Evolutionary conservation across 2,329 filamentous ascomycete species (phyloP).

Genomic region (Fusarium poae): DNA sequence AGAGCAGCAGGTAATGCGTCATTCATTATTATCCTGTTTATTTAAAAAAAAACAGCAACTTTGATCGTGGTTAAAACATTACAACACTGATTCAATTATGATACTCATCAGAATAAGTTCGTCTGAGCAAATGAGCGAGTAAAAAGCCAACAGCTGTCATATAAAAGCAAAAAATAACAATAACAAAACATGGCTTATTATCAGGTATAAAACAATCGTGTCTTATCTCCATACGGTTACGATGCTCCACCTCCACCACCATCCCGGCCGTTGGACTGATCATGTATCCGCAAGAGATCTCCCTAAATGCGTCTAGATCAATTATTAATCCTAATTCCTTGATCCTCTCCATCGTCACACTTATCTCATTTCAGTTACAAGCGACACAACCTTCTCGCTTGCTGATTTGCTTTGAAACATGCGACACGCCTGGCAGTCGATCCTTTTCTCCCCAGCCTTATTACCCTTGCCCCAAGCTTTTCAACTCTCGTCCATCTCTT

Average conservation of each 20-base stretch:
- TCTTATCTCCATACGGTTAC: conserved; percentile 17
- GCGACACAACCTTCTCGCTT: conserved; percentile 25
- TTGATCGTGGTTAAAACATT: conserved; percentile 11
- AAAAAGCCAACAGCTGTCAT: conserved; percentile 10
- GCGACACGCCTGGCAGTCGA: conserved; percentile 8
- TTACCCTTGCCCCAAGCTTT: background rate
- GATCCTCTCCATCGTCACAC: conserved; percentile 36
- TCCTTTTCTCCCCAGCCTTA: background rate
- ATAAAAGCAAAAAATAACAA: background rate
- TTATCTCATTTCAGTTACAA: conserved; percentile 40
- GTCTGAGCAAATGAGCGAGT: background rate
- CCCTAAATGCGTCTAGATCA: conserved; percentile 25
- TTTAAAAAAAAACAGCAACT: conserved; percentile 8
- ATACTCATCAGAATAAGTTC: background rate
- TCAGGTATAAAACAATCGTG: conserved; percentile 19
- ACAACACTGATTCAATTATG: conserved; percentile 1
- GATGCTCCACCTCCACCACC: conserved; percentile 40
- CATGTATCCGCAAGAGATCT: conserved; percentile 36
- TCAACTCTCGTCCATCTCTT: conserved; percentile 11
- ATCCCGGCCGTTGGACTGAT: conserved; percentile 41
- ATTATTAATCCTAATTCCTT: conserved; percentile 41
- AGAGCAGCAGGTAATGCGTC: conserved; percentile 31
- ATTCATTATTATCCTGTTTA: conserved; percentile 33
- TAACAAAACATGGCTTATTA: conserved; percentile 9
- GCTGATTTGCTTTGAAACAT: conserved; percentile 33